Conservation (phyloP, 768 basidiomycete genomes). For the Pleurotus ostreatus region DNA sequence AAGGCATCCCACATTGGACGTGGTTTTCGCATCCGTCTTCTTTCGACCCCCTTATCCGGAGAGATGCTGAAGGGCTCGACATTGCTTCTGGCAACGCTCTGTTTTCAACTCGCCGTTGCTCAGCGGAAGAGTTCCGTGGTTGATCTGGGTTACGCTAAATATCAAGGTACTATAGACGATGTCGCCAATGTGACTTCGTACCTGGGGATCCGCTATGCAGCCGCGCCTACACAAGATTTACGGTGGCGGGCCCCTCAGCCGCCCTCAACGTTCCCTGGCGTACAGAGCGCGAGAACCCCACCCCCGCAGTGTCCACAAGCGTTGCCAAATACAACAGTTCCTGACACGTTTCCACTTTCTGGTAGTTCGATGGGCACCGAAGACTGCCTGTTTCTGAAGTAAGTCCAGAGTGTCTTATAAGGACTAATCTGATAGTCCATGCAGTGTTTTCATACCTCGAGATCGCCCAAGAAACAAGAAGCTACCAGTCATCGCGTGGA, state of each 20-base stretch:
- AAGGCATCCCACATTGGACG: no score
- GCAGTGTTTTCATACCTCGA: conserved; percentile 31
- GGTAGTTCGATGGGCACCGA: conserved; percentile 17
- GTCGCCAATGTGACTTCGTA: conserved; percentile 30
- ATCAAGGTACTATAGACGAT: conserved; percentile 33
- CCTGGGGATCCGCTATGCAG: conserved; percentile 46
- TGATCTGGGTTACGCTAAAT: conserved; percentile 41
- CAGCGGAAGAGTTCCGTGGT: conserved; percentile 20
- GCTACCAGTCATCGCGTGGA: conserved; percentile 14
- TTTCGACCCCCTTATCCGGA: no score
- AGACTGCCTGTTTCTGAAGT: conserved; percentile 41
- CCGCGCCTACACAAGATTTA: conserved; percentile 33
- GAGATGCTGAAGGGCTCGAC: no score
- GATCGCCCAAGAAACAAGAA: conserved; percentile 16
- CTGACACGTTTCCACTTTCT: conserved; percentile 24
- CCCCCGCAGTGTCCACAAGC: conserved; percentile 29
- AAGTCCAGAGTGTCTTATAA: neutral
- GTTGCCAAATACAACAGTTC: conserved; percentile 20
- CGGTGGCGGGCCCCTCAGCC: conserved; percentile 31
- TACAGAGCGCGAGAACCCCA: conserved; percentile 26
- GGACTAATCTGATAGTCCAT: neutral
- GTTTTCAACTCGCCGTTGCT: neutral
- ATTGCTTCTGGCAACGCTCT: no score
- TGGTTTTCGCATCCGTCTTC: no score
- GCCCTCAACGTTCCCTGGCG: conserved; percentile 20